A percentile compares a stretch with the other conserved stretches of the same genome.
Conservation (phyloP, 257 asterid genomes). For the Nicotiana sylvestris region DNA sequence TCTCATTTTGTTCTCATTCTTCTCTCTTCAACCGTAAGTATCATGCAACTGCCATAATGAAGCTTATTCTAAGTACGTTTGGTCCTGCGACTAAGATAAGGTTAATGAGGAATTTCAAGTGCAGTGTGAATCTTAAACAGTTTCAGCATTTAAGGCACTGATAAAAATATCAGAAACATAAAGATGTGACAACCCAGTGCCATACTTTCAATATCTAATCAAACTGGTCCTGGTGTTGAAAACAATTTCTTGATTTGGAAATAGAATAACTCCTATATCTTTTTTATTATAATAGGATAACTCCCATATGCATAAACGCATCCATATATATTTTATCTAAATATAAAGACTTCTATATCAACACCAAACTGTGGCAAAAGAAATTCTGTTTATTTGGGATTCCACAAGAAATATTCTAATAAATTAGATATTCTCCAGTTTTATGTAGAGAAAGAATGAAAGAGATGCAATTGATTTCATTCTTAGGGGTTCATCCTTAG, state of each 20-base stretch:
- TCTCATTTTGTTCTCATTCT: not conserved
- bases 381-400: not conserved
- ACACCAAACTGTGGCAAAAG: not conserved
- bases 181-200: too few relatives aligned
- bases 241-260: too few relatives aligned
- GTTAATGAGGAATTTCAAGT: not conserved
- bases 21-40: not conserved
- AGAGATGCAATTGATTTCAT: not conserved
- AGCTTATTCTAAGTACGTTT: not conserved
- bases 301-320: too few relatives aligned
- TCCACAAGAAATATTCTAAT: not conserved
- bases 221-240: too few relatives aligned
- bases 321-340: too few relatives aligned
- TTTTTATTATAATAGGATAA: too few relatives aligned
- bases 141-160: too few relatives aligned
- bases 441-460: not conserved
- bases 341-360: not conserved
- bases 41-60: not conserved
- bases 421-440: not conserved
- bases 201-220: too few relatives aligned
- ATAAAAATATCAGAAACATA: too few relatives aligned
- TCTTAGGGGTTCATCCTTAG: too few relatives aligned
- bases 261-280: too few relatives aligned
- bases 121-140: too few relatives aligned
- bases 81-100: not conserved